Base-by-base conservation (phyloP, 1,139 yeast species). In the Yamadazyma sp. region DNA sequence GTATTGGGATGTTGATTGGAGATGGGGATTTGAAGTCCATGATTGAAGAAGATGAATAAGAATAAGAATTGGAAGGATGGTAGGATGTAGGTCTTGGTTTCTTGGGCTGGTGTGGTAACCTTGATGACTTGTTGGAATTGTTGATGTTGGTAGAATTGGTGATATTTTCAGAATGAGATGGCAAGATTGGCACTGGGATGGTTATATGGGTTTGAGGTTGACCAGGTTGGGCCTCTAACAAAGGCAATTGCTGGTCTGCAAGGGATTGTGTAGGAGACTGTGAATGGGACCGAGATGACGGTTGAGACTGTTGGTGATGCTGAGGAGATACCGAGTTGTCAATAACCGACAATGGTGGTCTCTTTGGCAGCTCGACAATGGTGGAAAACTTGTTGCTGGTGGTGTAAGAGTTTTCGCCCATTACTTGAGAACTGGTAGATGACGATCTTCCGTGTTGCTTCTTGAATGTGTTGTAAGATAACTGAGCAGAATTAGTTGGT, bases 1-100 rank as follows among this genome's bases (percentile, higher is more conserved):
- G 61, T 31, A 63, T 57, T 11, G 70, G 64, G 16, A 61, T 47
- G n/a, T 64, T 62, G 4, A 65, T 54, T 8, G 70, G 67, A 10
- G 53, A 59, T 6, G 64, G 53, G 10, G 59, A 40, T 39, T 52
- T 54, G 33, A 44, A 50, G 24, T 50, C 47, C 41, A 61, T 53
- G 29, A 64, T 52, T n/a, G 67, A 54, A 4, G 71, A 64, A 8
- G 70, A 51, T n/a, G 74, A 67, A 20, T 70, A 64, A 7, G 90
- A 89, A 53, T 81, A 83, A 11, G 89, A 82, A 1, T 89, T 84
- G 27, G 92, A 34, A 10, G 94, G 92, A 54, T 85, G 90, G 54
- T 82, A 85, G 7, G 90, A 83, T 0, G 90, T 84, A 33, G 94
- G 92, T 57, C 94, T 75, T 38, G 87, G 89, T 52, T 76, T 82